Base-by-base conservation (phyloP, 768 basidiomycete species). In the Brasilioporus rufonigricans region DNA sequence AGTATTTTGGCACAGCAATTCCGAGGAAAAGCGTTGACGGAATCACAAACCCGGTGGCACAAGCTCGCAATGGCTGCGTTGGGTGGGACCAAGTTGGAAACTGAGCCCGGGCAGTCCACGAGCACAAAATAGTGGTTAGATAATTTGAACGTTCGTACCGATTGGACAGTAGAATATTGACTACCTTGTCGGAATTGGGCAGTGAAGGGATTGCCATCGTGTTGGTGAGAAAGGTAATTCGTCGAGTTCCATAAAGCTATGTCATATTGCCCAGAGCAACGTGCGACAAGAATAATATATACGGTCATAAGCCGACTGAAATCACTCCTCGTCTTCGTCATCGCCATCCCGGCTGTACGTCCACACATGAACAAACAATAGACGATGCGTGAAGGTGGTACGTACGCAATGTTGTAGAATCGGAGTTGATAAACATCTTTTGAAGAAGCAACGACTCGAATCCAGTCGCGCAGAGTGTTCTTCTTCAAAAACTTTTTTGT, bases 401-500 rank as follows among this genome's bases (percentile, higher is more conserved):
- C 87, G 57, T 77, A 89, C 89, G 86, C 87, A 58, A 93, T 89
- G 72, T 93, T 93, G 80, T 91, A 95, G 89, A 95, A 96, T 63
- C 88, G 84, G 61, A 99, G 86, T 68, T 94, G 86, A 77, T 98
- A 99, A 65, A 81, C 83, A 71, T 97, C 92, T 79, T 98, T 97
- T 50, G 85, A 81, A 29, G 93, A 87, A 39, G 97, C 93, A 62
- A 98, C 93, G 62, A 99, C 96, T 52, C 93, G 94, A 72, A 98
- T 93, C 91, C 93, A 98, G 77, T 98, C 95, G 62, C 94, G 87
- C 65, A 97, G 82, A 43, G 80, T 77, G 78, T 95, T 94, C 85
- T 97, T 97, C 84, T 98, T 98, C 76, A 98, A 82, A 83, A 93
- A 95, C 80, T 96, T 96, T 83, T 98, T 98, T 59, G 96, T 98